Base-by-base conservation (phyloP, 371 early-diverging fungal species). In the Mucor piriformis region DNA sequence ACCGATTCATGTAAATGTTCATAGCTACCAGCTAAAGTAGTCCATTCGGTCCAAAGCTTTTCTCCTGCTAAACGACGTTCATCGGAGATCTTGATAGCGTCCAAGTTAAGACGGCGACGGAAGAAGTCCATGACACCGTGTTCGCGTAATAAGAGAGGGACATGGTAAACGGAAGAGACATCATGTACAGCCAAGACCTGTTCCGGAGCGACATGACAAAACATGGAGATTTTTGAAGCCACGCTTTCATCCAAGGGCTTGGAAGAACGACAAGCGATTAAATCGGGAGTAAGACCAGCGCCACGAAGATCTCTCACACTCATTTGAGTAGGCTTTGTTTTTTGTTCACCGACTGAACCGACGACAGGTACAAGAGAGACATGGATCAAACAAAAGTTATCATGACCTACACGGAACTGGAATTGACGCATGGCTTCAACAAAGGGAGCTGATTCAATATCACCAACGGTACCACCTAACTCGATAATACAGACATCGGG, bases 401-500 rank as follows among this genome's bases (percentile, higher is more conserved):
- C 95, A 64, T 88, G 90, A 15, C 97, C 98, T 16, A 97, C 96
- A 63, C 96, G 93, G 85, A 92, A 93, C 70, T 97, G 95, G 87
- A 99, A 96, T 76, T 99, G 99, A 65, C 98, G 90, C 91, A 99
- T 92, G 38, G 99, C 98, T 79, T 99, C 99, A 57, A 98, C 90
- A 71, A 97, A 98, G 27, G 98, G 98, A 43, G 95, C 96, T 12
- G 97, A 96, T 79, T 99, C 99, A 69, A 96, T 95, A 71, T 99
- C 99, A 66, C 99, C 99, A 11, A 99, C 96, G 33, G 99, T 97
- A 50, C 99, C 99, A 59, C 99, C 99, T 32, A 99, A 82, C 76
- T 99, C 99, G 64, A 99, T 90, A 57, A 99, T 96, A 82, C 99
- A 97, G 46, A 99, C 92, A 74, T 98, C 99, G 42, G 99, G 98